Evolutionary conservation across 805 yeast species (phyloP).

Genomic region (Zygosaccharomyces pseudorouxii): DNA sequence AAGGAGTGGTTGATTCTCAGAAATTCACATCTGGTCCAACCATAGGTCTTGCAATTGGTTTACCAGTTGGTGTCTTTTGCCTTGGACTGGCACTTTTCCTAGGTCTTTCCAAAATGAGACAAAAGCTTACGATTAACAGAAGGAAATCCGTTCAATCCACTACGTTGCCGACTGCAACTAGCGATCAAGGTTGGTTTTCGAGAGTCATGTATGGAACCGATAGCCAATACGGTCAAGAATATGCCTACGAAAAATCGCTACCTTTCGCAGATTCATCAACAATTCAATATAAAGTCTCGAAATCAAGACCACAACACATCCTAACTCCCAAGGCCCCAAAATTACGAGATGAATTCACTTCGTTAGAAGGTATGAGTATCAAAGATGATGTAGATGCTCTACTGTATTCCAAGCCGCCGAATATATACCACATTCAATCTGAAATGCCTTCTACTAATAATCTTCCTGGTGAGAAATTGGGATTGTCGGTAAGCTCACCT

Average conservation of each 20-base stretch:
- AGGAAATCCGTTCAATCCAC: neutral
- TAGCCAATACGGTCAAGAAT: constrained; percentile 3
- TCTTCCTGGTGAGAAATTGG: constrained; percentile 2
- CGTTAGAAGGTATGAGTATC: constrained; percentile 5
- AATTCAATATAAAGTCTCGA: constrained; percentile 21
- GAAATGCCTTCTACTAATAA: constrained; percentile 15
- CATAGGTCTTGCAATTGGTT: constrained; percentile 31
- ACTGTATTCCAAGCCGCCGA: constrained; percentile 28
- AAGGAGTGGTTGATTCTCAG: constrained; percentile 5
- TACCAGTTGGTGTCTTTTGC: constrained; percentile 31
- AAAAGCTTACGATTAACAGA: constrained; percentile 1
- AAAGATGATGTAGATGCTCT: constrained; percentile 19
- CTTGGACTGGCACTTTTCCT: constrained; percentile 21
- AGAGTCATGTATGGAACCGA: constrained; percentile 1
- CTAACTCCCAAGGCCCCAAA: constrained; percentile 19
- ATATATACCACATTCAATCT: constrained; percentile 23
- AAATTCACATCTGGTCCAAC: constrained; percentile 14
- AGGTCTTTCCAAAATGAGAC: constrained; percentile 16
- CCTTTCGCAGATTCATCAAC: constrained; percentile 16
- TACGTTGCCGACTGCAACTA: neutral
- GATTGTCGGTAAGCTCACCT: constrained; percentile 3
- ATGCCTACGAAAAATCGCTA: constrained; percentile 8
- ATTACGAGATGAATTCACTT: neutral
- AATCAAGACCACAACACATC: constrained; percentile 16
- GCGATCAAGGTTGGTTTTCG: constrained; percentile 13